These are phyloP conservation scores for Metschnikowia gelsemii DNA, from an alignment of 805 yeast genomes.

Conservation along the genomic window DNA sequence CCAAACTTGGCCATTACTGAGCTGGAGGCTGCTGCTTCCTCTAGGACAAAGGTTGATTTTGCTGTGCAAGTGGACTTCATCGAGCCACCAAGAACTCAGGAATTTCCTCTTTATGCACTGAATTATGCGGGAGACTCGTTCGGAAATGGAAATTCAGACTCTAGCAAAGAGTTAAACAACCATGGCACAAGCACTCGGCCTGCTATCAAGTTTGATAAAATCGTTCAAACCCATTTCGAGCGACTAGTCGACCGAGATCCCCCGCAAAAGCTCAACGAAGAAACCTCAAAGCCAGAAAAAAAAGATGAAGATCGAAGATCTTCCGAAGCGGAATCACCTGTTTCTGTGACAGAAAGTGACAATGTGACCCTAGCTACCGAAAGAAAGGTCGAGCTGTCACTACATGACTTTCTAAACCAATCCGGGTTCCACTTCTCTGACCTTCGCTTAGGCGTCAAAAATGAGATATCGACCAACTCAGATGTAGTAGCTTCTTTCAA, in stretches of 20 bases:
- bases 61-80: slow-evolving; percentile 30
- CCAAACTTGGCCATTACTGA: slow-evolving; percentile 7
- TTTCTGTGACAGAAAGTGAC: no score
- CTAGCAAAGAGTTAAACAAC: no score
- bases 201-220: slow-evolving; percentile 22
- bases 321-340: no score
- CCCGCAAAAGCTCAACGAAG: background rate
- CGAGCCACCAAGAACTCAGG: background rate
- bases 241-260: slow-evolving; percentile 1
- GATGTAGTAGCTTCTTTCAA: slow-evolving; percentile 16
- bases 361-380: background rate
- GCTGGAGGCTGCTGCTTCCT: slow-evolving; percentile 1
- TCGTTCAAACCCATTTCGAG: slow-evolving; percentile 23
- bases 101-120: no score
- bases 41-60: slow-evolving; percentile 21
- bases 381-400: slow-evolving; percentile 6
- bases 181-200: background rate
- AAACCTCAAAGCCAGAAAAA: no score
- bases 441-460: slow-evolving; percentile 18
- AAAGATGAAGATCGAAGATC: no score
- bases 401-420: slow-evolving; percentile 3
- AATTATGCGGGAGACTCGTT: no score
- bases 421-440: slow-evolving; percentile 15
- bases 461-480: background rate
- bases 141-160: background rate